phyloP scores from a whole-genome alignment of 371 early-diverging fungal genomes.

The Syncephalastrum monosporum region DNA sequence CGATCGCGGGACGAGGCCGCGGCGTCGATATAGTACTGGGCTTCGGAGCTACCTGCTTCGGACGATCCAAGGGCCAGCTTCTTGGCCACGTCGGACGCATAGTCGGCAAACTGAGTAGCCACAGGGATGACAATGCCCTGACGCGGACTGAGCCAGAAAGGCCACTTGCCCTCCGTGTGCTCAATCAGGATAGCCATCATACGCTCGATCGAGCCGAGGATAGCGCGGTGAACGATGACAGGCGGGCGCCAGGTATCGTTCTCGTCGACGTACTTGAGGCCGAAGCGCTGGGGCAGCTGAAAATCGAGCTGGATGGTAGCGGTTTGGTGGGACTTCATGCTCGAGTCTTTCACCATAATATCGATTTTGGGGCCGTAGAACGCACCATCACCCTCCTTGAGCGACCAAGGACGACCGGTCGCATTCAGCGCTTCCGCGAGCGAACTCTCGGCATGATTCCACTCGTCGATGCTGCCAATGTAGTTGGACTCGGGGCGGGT shows the following conservation, averaged over 20 bases:
- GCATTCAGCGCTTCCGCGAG: slow-evolving; percentile 79
- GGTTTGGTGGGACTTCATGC: slow-evolving; percentile 93
- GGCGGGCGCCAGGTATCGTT: slow-evolving; percentile 62
- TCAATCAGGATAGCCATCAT: slow-evolving; percentile 96
- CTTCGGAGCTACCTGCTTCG: slow-evolving; percentile 14
- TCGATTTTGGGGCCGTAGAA: slow-evolving; percentile 99
- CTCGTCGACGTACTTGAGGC: slow-evolving; percentile 75
- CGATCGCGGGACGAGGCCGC: slow-evolving; percentile 78
- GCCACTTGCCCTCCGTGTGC: slow-evolving; percentile 88
- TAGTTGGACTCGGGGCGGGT: slow-evolving; percentile 94
- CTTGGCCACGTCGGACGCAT: slow-evolving; percentile 42
- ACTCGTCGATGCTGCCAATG: slow-evolving; percentile 89
- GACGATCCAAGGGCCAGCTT: slow-evolving; percentile 28
- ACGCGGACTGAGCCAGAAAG: slow-evolving; percentile 99
- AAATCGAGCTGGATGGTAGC: slow-evolving; percentile 99
- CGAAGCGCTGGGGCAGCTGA: slow-evolving; percentile 91
- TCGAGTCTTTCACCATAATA: slow-evolving; percentile 96
- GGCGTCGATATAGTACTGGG: slow-evolving; percentile 71
- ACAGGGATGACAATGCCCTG: slow-evolving; percentile 95
- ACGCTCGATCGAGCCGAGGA: slow-evolving; percentile 92
- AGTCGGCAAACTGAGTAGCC: slow-evolving; percentile 46
- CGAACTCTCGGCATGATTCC: slow-evolving; percentile 92
- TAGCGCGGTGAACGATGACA: slow-evolving; percentile 96
- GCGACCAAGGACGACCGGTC: slow-evolving; percentile 79
- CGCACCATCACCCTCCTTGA: slow-evolving; percentile 99